Conservation (phyloP, 306 rosid species). For the Vachellia pachyceras region DNA sequence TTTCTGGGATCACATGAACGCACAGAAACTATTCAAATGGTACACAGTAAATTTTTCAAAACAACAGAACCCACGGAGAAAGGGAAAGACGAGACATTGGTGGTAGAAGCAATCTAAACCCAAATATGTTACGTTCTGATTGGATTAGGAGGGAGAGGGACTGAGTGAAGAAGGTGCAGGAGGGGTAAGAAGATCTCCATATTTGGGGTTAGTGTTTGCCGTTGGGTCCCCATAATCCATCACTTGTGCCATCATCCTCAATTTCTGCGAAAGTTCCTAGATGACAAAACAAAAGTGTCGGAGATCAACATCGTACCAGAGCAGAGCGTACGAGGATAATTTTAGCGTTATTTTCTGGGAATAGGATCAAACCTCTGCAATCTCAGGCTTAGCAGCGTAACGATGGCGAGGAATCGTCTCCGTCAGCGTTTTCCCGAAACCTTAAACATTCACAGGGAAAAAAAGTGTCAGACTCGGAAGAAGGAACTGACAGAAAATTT, state of each 20-base stretch:
- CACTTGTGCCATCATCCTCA: constrained; percentile 39
- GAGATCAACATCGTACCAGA: background rate
- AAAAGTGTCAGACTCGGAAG: constrained; percentile 10
- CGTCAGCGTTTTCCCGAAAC: constrained; percentile 52
- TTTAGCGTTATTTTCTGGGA: background rate
- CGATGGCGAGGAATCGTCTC: constrained; percentile 37
- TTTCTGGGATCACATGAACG: constrained; percentile 13
- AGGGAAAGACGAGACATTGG: background rate
- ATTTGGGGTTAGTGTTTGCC: constrained; percentile 75
- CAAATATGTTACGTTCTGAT: too few relatives aligned
- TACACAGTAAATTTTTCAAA: background rate
- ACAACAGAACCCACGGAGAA: background rate
- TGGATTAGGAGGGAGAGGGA: constrained; percentile 50
- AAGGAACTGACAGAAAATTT: background rate
- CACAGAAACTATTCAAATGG: background rate
- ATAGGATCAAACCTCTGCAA: constrained; percentile 36
- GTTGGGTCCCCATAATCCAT: constrained; percentile 76
- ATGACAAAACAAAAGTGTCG: background rate
- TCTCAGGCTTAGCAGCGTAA: constrained; percentile 24
- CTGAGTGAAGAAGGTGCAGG: constrained; percentile 45
- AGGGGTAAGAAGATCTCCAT: constrained; percentile 53
- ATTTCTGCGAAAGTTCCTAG: constrained; percentile 47
- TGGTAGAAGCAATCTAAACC: background rate
- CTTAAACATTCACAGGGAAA: constrained; percentile 43
- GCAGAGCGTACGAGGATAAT: background rate